A percentile compares a stretch with the other conserved stretches of the same genome.
Evolutionary conservation across 176 grass and related monocot species (phyloP).

Genomic region (Musa beccarii): DNA sequence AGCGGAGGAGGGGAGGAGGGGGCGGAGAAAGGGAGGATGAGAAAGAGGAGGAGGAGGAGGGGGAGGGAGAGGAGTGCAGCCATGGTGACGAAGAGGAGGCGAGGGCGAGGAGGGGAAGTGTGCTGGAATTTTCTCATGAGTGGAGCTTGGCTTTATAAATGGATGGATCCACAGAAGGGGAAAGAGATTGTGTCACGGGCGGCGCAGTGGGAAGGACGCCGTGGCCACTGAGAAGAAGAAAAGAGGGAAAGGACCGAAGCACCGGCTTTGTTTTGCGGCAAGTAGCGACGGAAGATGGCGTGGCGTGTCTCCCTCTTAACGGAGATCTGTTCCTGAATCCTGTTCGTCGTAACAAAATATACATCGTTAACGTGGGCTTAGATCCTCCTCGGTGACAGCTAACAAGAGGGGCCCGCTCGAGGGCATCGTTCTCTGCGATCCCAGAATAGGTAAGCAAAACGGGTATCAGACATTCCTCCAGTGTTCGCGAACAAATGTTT

Average conservation of each 20-base stretch:
- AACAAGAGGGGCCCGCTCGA: too few relatives aligned
- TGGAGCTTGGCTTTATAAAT: neutral
- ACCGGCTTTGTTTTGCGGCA: neutral
- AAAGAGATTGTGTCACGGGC: neutral
- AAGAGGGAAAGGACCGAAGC: neutral
- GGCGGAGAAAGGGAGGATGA: neutral
- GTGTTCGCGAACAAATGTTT: too few relatives aligned
- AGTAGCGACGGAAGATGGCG: too few relatives aligned
- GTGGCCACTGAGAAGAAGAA: neutral
- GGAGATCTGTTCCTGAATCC: too few relatives aligned
- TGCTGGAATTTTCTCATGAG: neutral
- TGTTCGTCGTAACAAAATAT: too few relatives aligned
- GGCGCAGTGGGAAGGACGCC: neutral
- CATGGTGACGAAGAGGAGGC: conserved; percentile 6
- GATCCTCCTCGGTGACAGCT: too few relatives aligned
- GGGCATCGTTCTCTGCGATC: too few relatives aligned
- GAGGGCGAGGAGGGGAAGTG: neutral
- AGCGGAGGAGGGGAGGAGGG: neutral
- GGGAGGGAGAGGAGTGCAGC: neutral
- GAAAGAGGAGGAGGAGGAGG: neutral
- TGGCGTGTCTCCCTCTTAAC: too few relatives aligned
- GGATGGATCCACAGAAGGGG: neutral
- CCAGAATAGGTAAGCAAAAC: too few relatives aligned
- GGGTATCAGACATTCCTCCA: too few relatives aligned
- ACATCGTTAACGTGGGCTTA: too few relatives aligned